These are phyloP conservation scores for Aspergillus sclerotiicarbonarius DNA, from an alignment of 495 filamentous ascomycete species.

Conservation along the genomic window DNA sequence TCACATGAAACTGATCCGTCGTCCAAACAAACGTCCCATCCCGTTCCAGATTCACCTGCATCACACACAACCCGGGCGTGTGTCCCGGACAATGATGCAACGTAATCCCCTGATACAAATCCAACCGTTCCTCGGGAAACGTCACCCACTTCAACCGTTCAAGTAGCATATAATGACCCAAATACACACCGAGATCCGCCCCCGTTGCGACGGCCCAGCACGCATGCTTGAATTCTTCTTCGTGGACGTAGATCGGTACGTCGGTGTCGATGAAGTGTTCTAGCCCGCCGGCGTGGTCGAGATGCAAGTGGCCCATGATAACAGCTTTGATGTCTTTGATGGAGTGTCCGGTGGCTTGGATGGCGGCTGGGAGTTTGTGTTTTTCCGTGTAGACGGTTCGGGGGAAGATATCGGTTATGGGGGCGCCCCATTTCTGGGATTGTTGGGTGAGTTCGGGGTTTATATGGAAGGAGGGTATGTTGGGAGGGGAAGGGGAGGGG, in stretches of 20 bases:
- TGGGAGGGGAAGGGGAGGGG: neutral
- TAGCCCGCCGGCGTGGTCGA: conserved; percentile 55
- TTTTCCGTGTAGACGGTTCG: conserved; percentile 39
- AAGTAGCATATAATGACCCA: conserved; percentile 37
- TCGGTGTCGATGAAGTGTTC: conserved; percentile 48
- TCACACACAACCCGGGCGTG: conserved; percentile 36
- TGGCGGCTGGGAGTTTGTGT: conserved; percentile 45
- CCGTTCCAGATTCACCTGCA: conserved; percentile 40
- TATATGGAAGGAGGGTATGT: too few relatives aligned
- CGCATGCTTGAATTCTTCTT: conserved; percentile 49
- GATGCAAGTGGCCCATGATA: conserved; percentile 53
- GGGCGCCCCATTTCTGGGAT: conserved; percentile 34
- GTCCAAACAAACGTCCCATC: conserved; percentile 46
- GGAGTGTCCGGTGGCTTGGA: conserved; percentile 45
- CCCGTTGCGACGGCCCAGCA: conserved; percentile 46
- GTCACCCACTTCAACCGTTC: conserved; percentile 35
- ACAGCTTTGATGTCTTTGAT: conserved; percentile 54
- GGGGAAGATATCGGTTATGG: conserved; percentile 45
- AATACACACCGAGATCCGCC: conserved; percentile 45
- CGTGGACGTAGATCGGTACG: conserved; percentile 53
- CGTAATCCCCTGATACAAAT: conserved; percentile 37
- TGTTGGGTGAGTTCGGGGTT: too few relatives aligned
- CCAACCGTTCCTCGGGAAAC: conserved; percentile 28
- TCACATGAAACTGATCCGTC: conserved; percentile 43
- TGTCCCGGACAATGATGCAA: conserved; percentile 41